Evolutionary conservation across 352 stramenopile species (phyloP).

Genomic region (Phytophthora sp.): DNA sequence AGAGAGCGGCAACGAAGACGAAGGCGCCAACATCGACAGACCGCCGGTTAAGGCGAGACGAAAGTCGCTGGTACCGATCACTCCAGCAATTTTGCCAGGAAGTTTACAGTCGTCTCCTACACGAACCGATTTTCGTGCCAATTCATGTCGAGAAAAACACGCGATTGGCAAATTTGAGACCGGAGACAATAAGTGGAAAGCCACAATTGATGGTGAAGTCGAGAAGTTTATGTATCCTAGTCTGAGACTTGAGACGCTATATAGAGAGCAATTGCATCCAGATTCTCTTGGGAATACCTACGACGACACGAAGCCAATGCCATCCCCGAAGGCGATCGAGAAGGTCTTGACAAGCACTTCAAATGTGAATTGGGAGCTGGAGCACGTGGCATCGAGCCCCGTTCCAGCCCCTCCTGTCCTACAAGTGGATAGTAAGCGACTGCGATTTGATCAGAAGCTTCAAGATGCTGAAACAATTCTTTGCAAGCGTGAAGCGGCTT

Average conservation of each 20-base stretch:
- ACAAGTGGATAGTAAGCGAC: slow-evolving; percentile 34
- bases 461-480: slow-evolving; percentile 63
- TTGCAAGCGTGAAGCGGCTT: slow-evolving; percentile 45
- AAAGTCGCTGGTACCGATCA: slow-evolving; percentile 20
- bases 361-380: slow-evolving; percentile 61
- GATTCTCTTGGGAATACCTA: background rate
- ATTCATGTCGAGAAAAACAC: too few species aligned
- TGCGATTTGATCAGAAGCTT: slow-evolving; percentile 65
- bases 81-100: slow-evolving; percentile 6
- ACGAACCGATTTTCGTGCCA: too few species aligned
- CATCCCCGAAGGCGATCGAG: slow-evolving; percentile 45
- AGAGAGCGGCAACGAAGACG: slow-evolving; percentile 10
- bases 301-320: slow-evolving; percentile 21
- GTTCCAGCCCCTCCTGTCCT: slow-evolving; percentile 28
- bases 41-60: slow-evolving; percentile 5
- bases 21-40: background rate
- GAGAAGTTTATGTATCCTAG: slow-evolving; percentile 83
- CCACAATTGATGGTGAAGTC: slow-evolving; percentile 60
- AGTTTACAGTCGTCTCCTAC: background rate
- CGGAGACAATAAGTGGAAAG: slow-evolving; percentile 62
- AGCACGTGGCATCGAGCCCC: slow-evolving; percentile 46
- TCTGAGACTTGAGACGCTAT: slow-evolving; percentile 60
- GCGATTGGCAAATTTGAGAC: slow-evolving; percentile 62
- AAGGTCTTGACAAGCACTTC: slow-evolving; percentile 40
- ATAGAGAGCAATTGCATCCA: slow-evolving; percentile 19